Conservation (phyloP, 805 yeast genomes). For the Saccharomycopsis fibuligera region DNA sequence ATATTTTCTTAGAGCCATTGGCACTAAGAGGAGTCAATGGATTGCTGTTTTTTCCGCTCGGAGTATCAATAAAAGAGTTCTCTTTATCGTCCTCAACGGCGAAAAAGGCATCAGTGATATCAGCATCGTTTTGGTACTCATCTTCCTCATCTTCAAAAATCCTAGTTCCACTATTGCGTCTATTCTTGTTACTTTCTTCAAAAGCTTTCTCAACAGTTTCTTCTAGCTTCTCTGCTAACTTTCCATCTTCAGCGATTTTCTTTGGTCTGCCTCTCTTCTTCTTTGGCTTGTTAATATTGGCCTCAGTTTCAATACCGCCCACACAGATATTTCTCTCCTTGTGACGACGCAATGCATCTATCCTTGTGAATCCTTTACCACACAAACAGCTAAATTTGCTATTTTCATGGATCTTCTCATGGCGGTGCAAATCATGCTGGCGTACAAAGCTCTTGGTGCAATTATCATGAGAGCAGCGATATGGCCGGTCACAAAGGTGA, state of each 20-base stretch:
- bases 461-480: slow-evolving; percentile 52
- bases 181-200: background rate
- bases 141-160: background rate
- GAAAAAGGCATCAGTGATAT: background rate
- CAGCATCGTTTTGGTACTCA: background rate
- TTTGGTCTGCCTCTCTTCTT: slow-evolving; percentile 34
- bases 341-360: slow-evolving; percentile 84
- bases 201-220: slow-evolving; percentile 11
- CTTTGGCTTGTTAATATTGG: slow-evolving; percentile 29
- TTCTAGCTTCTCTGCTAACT: slow-evolving; percentile 11
- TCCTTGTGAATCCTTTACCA: slow-evolving; percentile 88
- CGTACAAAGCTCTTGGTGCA: slow-evolving; percentile 89
- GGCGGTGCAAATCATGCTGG: slow-evolving; percentile 90
- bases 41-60: slow-evolving; percentile 7
- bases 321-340: slow-evolving; percentile 69
- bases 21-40: slow-evolving; percentile 10
- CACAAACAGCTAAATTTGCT: slow-evolving; percentile 75
- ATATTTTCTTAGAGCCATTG: background rate
- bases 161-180: background rate
- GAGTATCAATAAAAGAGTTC: slow-evolving; percentile 5
- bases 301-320: slow-evolving; percentile 53
- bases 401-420: slow-evolving; percentile 69
- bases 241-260: slow-evolving; percentile 21
- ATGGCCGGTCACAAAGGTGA: slow-evolving; percentile 91
- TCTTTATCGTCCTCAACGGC: slow-evolving; percentile 8